phyloP scores from a whole-genome alignment of 768 basidiomycete species.

The Naganishia kalamii region DNA sequence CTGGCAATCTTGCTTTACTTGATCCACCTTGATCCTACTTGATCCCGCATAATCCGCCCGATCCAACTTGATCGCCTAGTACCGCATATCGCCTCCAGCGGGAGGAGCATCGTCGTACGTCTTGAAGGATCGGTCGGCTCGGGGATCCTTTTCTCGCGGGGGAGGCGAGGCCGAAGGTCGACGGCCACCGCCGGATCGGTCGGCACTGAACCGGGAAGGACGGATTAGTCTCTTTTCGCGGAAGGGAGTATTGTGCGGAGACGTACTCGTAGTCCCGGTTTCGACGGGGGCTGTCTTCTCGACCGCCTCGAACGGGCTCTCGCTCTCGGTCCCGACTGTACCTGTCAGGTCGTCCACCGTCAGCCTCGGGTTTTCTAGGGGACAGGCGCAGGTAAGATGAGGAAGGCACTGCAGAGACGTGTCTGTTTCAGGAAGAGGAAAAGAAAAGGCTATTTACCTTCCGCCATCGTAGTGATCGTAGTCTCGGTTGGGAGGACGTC shows the following conservation, averaged over 20 bases:
- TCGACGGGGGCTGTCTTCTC: conserved; percentile 26
- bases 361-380: neutral
- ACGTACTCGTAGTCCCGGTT: conserved; percentile 37
- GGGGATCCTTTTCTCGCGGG: conserved; percentile 30
- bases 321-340: conserved; percentile 7
- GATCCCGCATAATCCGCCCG: neutral
- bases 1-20: neutral
- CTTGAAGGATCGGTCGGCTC: conserved; percentile 29
- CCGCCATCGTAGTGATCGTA: conserved; percentile 11
- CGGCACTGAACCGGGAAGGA: neutral
- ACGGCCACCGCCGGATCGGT: conserved; percentile 25
- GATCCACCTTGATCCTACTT: too few relatives aligned
- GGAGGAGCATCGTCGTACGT: conserved; percentile 37
- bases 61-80: conserved; percentile 28
- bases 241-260: neutral
- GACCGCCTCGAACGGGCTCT: conserved; percentile 14
- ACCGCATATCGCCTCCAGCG: conserved; percentile 31
- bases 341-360: conserved; percentile 5
- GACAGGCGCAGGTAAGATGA: neutral
- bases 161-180: conserved; percentile 36
- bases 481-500: conserved; percentile 8
- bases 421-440: neutral
- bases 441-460: conserved; percentile 1
- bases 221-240: neutral
- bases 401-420: neutral